These are phyloP conservation scores for Cerioporus squamosus DNA, from an alignment of 1,284 basidiomycete species.

Conservation along the genomic window DNA sequence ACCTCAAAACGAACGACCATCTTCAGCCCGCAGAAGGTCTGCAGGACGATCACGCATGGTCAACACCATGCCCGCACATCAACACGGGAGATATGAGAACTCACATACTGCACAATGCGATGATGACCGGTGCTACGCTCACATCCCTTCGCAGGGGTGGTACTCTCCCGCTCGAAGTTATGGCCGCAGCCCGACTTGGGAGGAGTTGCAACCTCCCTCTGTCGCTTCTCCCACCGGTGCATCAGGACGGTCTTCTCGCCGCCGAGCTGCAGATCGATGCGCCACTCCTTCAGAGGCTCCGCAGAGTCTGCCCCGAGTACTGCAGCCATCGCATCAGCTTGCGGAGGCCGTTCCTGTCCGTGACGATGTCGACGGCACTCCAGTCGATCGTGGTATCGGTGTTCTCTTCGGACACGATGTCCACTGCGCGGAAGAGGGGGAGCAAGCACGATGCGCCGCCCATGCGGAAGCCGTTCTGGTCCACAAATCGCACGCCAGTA, in stretches of 20 bases:
- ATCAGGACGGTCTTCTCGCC: constrained; percentile 57
- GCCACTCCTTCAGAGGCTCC: constrained; percentile 44
- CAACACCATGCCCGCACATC: not conserved
- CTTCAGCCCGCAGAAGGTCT: constrained; percentile 32
- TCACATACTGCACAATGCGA: constrained; percentile 55
- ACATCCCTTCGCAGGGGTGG: constrained; percentile 45
- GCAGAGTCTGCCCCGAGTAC: constrained; percentile 14
- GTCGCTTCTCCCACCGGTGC: constrained; percentile 39
- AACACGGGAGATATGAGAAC: constrained; percentile 17
- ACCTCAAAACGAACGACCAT: constrained; percentile 37
- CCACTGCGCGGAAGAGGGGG: constrained; percentile 55
- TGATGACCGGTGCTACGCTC: constrained; percentile 50
- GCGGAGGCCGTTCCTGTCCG: constrained; percentile 60
- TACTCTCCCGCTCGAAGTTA: constrained; percentile 54
- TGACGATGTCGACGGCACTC: constrained; percentile 55
- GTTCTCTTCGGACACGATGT: constrained; percentile 40
- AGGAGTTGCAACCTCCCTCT: constrained; percentile 13
- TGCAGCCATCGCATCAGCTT: constrained; percentile 59
- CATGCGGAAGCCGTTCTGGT: constrained; percentile 56
- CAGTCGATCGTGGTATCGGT: constrained; percentile 43
- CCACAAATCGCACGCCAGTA: constrained; percentile 44
- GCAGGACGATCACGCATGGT: not conserved
- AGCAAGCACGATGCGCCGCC: constrained; percentile 43
- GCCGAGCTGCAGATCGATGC: constrained; percentile 60
- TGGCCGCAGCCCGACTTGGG: constrained; percentile 42